These are phyloP conservation scores for Stemphylium beticola DNA, from an alignment of 2,329 filamentous ascomycete genomes.

Conservation along the genomic window DNA sequence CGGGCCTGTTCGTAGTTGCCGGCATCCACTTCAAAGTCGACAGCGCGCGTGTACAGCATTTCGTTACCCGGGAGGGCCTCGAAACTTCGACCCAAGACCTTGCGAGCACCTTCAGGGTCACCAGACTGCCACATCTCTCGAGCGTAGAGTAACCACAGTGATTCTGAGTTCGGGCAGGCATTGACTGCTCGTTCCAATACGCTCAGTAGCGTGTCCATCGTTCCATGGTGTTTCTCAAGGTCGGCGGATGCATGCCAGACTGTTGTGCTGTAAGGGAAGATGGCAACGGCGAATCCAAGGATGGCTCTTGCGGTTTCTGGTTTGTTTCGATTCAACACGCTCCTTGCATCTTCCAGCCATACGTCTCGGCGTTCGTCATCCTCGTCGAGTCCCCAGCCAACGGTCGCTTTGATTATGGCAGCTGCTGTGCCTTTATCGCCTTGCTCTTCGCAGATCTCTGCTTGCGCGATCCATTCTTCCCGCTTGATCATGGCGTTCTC, in stretches of 20 bases:
- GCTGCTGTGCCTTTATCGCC: constrained; percentile 85
- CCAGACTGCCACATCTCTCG: constrained; percentile 93
- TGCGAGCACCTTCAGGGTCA: constrained; percentile 83
- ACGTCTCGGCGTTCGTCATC: constrained; percentile 95
- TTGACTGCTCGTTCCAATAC: constrained; percentile 93
- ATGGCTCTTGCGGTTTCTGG: constrained; percentile 94
- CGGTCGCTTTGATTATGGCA: constrained; percentile 88
- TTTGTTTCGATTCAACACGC: constrained; percentile 77
- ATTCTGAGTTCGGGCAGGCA: constrained; percentile 87
- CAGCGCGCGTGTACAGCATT: constrained; percentile 95
- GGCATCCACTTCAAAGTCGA: constrained; percentile 94
- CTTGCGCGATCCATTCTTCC: constrained; percentile 95
- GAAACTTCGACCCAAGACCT: constrained; percentile 87
- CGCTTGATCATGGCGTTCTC: constrained; percentile 96
- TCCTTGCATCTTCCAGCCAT: constrained; percentile 92
- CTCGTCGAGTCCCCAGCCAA: constrained; percentile 92
- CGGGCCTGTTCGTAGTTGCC: constrained; percentile 81
- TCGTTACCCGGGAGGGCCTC: constrained; percentile 96
- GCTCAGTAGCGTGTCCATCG: constrained; percentile 79
- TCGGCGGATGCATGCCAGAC: constrained; percentile 92
- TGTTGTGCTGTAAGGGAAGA: constrained; percentile 86
- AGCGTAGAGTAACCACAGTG: constrained; percentile 94
- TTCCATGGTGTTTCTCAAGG: constrained; percentile 87
- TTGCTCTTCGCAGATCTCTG: constrained; percentile 92
- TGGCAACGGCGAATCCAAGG: constrained; percentile 85